These are phyloP conservation scores for Zasmidium angulare DNA, from an alignment of 2,329 filamentous ascomycete genomes.

Conservation along the genomic window DNA sequence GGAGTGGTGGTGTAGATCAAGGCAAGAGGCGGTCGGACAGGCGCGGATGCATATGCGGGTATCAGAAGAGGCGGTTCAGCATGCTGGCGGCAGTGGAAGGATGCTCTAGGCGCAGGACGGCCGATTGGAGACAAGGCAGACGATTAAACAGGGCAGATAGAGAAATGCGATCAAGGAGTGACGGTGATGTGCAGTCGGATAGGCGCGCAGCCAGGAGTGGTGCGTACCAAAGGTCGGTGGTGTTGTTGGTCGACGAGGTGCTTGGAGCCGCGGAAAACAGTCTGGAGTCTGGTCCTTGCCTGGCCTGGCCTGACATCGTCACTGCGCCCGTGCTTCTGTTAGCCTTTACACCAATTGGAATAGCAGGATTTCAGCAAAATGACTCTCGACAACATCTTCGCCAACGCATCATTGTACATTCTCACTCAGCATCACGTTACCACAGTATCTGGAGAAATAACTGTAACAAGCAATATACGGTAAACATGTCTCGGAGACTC, in stretches of 20 bases:
- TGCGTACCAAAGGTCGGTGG: background rate
- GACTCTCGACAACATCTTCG: background rate
- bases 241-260: too few species aligned
- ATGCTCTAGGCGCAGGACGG: background rate
- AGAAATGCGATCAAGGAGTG: background rate
- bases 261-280: too few species aligned
- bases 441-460: too few species aligned
- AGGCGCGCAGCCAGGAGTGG: background rate
- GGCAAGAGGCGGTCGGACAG: background rate
- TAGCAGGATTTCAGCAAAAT: background rate
- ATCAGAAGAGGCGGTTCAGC: background rate
- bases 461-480: too few species aligned
- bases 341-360: background rate
- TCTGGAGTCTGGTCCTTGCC: too few species aligned
- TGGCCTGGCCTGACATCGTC: too few species aligned
- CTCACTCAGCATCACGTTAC: too few species aligned
- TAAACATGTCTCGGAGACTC: too few species aligned
- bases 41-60: background rate
- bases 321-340: background rate
- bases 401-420: background rate
- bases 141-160: background rate
- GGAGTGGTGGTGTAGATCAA: background rate
- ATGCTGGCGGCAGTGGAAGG: background rate
- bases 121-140: background rate
- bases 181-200: background rate